Evolutionary conservation across 1,284 basidiomycete species (phyloP).

Genomic region (Coniophora puteana): DNA sequence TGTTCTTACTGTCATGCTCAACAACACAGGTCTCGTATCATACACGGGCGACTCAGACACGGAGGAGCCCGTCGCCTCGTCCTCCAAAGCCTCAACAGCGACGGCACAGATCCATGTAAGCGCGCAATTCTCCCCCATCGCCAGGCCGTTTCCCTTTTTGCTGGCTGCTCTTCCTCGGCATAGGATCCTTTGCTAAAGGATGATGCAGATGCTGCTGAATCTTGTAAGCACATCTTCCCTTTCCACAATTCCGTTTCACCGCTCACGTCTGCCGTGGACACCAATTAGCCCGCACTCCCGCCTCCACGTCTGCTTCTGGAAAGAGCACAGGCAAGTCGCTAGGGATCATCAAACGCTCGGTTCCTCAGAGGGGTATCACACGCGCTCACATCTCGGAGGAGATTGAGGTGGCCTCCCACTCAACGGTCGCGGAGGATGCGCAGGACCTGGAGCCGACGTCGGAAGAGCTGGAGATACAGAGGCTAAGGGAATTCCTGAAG

Average conservation of each 20-base stretch:
- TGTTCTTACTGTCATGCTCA: not conserved
- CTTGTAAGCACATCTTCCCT: constrained; percentile 34
- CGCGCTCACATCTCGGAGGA: constrained; percentile 48
- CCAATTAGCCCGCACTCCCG: constrained; percentile 35
- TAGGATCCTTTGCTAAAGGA: constrained; percentile 57
- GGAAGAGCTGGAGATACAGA: constrained; percentile 35
- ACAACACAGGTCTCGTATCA: constrained; percentile 64
- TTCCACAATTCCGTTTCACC: not conserved
- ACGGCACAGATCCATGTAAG: constrained; percentile 65
- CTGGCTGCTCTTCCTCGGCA: constrained; percentile 59
- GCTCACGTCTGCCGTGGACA: no score
- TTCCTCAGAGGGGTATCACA: constrained; percentile 42
- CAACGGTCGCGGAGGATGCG: no score
- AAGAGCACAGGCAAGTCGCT: no score
- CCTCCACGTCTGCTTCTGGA: no score
- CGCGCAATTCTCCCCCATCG: constrained; percentile 41
- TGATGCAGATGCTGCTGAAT: constrained; percentile 37
- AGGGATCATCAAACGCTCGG: constrained; percentile 54
- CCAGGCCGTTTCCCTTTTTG: constrained; percentile 63
- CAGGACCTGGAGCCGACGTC: no score
- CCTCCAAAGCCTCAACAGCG: constrained; percentile 19
- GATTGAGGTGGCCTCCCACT: constrained; percentile 19
- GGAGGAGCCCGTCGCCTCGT: constrained; percentile 38
- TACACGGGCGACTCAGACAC: constrained; percentile 65
- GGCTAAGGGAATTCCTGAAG: constrained; percentile 52